Percentiles rank a stretch among this genome's conserved stretches.
Evolutionary conservation across 768 basidiomycete species (phyloP).

Genomic region (Terana coerulea): DNA sequence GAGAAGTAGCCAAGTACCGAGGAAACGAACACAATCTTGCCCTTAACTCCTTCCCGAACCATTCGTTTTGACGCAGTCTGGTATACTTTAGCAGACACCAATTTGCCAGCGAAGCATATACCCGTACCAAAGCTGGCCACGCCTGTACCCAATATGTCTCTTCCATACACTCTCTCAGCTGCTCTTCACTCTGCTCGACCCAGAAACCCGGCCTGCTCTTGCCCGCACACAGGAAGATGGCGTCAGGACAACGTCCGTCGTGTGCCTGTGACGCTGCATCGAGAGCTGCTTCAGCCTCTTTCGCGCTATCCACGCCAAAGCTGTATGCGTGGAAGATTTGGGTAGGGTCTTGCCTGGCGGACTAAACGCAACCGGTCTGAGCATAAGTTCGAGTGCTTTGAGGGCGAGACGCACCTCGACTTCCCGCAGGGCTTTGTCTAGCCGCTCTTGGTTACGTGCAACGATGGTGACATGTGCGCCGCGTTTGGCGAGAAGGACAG

Average conservation of each 20-base stretch:
- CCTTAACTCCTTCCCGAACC: slow-evolving; percentile 49
- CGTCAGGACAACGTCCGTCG: slow-evolving; percentile 63
- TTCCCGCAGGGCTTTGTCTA: slow-evolving; percentile 54
- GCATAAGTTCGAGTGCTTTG: background rate
- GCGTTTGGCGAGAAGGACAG: slow-evolving; percentile 55
- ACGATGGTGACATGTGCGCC: slow-evolving; percentile 88
- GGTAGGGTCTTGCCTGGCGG: slow-evolving; percentile 44
- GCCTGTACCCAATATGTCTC: slow-evolving; percentile 54
- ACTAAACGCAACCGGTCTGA: slow-evolving; percentile 31
- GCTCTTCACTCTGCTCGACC: slow-evolving; percentile 60
- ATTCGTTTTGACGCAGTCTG: slow-evolving; percentile 69
- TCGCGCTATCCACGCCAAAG: slow-evolving; percentile 52
- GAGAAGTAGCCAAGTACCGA: slow-evolving; percentile 74
- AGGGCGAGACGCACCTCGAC: slow-evolving; percentile 66
- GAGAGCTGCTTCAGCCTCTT: slow-evolving; percentile 57
- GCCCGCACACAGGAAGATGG: slow-evolving; percentile 80
- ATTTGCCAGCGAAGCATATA: background rate
- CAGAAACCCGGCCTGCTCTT: slow-evolving; percentile 67
- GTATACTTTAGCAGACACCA: background rate
- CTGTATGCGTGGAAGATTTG: slow-evolving; percentile 69
- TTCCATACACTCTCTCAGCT: slow-evolving; percentile 55
- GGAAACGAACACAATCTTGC: slow-evolving; percentile 74
- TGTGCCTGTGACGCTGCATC: slow-evolving; percentile 52
- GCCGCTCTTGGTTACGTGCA: slow-evolving; percentile 63
- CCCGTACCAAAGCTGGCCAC: slow-evolving; percentile 47